These are phyloP conservation scores for Claviceps pazoutovae DNA, from an alignment of 2,329 filamentous ascomycete species.

Conservation along the genomic window DNA sequence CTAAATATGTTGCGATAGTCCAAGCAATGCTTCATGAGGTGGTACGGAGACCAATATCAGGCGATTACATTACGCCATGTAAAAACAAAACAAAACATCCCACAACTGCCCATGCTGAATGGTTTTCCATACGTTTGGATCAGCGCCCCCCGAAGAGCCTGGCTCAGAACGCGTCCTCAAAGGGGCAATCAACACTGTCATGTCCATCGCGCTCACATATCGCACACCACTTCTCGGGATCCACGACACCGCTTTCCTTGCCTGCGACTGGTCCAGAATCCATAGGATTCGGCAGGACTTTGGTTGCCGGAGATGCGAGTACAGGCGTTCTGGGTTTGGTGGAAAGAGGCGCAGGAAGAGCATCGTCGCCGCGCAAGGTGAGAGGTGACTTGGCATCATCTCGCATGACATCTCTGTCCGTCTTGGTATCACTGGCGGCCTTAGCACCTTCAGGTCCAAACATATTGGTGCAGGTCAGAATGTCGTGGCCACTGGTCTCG, in stretches of 20 bases:
- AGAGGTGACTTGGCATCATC: slow-evolving; percentile 26
- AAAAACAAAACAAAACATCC: slow-evolving; percentile 3
- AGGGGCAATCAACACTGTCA: slow-evolving; percentile 87
- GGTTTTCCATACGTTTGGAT: neutral
- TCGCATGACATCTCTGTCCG: slow-evolving; percentile 20
- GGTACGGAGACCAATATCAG: slow-evolving; percentile 7
- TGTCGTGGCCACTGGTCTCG: slow-evolving; percentile 82
- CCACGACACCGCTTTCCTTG: slow-evolving; percentile 63
- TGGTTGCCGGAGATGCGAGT: slow-evolving; percentile 24
- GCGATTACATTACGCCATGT: slow-evolving; percentile 9
- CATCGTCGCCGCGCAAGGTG: slow-evolving; percentile 26
- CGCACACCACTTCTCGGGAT: slow-evolving; percentile 89
- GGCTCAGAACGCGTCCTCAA: slow-evolving; percentile 60
- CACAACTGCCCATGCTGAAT: neutral
- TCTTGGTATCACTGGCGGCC: slow-evolving; percentile 16
- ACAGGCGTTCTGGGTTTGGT: slow-evolving; percentile 30
- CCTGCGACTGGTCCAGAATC: slow-evolving; percentile 58
- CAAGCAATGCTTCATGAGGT: slow-evolving; percentile 14
- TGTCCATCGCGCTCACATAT: slow-evolving; percentile 93
- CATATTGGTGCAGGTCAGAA: slow-evolving; percentile 87
- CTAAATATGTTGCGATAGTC: slow-evolving; percentile 15
- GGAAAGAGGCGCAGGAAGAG: slow-evolving; percentile 41
- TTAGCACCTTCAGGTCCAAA: slow-evolving; percentile 39
- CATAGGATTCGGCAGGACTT: slow-evolving; percentile 45
- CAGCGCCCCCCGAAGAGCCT: neutral